Evolutionary conservation across 768 basidiomycete genomes (phyloP).

Genomic region (Chalciporus chontae): DNA sequence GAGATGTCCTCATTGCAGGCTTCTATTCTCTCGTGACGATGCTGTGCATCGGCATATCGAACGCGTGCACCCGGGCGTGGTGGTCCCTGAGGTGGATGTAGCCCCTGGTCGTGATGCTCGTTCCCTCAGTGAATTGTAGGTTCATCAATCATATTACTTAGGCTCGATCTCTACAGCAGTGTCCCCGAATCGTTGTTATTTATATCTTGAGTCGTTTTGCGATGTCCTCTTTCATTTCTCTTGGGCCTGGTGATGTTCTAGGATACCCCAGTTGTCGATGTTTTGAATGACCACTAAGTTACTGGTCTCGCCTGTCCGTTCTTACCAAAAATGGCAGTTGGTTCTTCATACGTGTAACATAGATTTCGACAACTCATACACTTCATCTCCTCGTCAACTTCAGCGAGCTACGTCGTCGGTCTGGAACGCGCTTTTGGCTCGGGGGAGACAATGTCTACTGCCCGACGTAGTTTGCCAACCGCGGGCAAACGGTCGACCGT

Average conservation of each 20-base stretch:
- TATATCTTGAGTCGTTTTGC: not conserved
- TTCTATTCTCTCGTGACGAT: constrained; percentile 30
- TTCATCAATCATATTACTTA: not conserved
- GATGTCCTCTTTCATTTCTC: not conserved
- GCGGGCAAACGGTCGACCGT: constrained; percentile 18
- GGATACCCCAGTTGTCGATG: not conserved
- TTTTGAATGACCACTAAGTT: not conserved
- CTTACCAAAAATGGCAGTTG: not conserved
- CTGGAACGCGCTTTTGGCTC: not conserved
- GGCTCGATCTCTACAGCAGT: too few relatives aligned
- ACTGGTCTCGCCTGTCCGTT: constrained; percentile 3
- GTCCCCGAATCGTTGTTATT: too few relatives aligned
- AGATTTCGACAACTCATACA: not conserved
- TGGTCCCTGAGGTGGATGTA: constrained; percentile 23
- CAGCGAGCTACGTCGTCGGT: not conserved
- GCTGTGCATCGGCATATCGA: constrained; percentile 31
- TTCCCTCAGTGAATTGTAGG: constrained; percentile 6
- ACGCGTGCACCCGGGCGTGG: constrained; percentile 24
- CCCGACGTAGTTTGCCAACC: constrained; percentile 20
- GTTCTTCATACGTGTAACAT: not conserved
- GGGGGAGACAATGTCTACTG: constrained; percentile 22
- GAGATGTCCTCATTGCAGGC: constrained; percentile 25
- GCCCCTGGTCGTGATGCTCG: constrained; percentile 16
- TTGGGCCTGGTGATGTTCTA: not conserved
- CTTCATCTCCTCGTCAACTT: not conserved